Conservation (phyloP, 2,329 filamentous ascomycete genomes). For the Talaromyces funiculosus region DNA sequence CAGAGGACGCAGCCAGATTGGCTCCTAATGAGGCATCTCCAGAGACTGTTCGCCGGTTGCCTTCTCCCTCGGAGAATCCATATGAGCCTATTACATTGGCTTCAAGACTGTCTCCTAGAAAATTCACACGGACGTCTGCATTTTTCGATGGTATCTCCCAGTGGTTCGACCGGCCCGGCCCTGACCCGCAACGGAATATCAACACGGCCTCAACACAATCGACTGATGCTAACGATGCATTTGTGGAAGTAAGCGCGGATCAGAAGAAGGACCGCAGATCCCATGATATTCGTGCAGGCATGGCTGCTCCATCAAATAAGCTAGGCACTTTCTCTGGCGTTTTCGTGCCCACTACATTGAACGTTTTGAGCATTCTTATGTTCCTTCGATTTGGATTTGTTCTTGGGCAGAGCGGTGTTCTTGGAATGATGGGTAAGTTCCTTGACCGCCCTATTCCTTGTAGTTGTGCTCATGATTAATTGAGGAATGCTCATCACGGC, state of each 20-base stretch:
- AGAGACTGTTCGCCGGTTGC: constrained; percentile 21
- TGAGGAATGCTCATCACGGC: constrained; percentile 65
- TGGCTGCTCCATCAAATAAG: constrained; percentile 48
- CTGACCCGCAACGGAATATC: constrained; percentile 13
- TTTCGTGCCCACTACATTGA: constrained; percentile 82
- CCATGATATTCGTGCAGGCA: constrained; percentile 22
- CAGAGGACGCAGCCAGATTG: constrained; percentile 33
- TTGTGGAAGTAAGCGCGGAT: constrained; percentile 11
- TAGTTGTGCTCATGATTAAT: not conserved
- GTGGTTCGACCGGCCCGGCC: constrained; percentile 21
- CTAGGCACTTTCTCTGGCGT: constrained; percentile 72
- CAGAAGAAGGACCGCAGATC: constrained; percentile 28
- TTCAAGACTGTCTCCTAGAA: constrained; percentile 15
- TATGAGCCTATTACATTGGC: constrained; percentile 22
- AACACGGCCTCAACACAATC: constrained; percentile 10
- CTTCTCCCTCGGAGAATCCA: constrained; percentile 21
- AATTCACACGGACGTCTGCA: constrained; percentile 19
- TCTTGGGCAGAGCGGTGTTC: constrained; percentile 69
- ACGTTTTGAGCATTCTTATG: constrained; percentile 87
- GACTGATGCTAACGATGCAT: not conserved
- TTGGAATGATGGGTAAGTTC: constrained; percentile 67
- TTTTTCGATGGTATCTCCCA: constrained; percentile 21
- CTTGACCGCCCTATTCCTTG: not conserved
- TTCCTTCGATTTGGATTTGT: constrained; percentile 85
- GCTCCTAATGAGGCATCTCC: constrained; percentile 27